A percentile compares a stretch with the other conserved stretches of the same genome.
Evolutionary conservation across 768 basidiomycete species (phyloP).

Genomic region (Lactarius evosmus): DNA sequence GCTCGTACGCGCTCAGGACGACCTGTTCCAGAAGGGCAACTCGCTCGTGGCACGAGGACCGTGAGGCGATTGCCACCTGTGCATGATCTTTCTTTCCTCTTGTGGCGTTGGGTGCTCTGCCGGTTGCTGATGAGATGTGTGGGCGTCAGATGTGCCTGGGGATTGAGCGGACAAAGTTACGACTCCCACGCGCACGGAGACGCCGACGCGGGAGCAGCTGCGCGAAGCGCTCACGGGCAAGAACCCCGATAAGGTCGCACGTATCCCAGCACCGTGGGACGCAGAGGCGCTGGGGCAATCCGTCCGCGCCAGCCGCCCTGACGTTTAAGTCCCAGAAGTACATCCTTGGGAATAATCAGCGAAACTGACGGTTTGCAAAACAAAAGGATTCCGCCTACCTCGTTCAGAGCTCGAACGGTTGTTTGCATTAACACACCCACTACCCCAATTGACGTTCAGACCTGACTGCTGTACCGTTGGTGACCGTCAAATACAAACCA

Average conservation of each 20-base stretch:
- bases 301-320: no score
- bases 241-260: slow-evolving; percentile 70
- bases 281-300: slow-evolving; percentile 25
- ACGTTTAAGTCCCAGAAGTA: no score
- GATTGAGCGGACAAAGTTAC: slow-evolving; percentile 83
- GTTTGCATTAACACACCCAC: no score
- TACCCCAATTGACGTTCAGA: no score
- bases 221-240: slow-evolving; percentile 75
- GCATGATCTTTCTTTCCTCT: slow-evolving; percentile 32
- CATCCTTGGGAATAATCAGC: no score
- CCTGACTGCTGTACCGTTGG: no score
- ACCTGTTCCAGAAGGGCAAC: slow-evolving; percentile 75
- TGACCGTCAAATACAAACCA: no score
- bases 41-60: slow-evolving; percentile 84
- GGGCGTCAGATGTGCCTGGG: no score
- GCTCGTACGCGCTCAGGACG: slow-evolving; percentile 91
- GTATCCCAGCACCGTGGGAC: slow-evolving; percentile 60
- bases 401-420: no score
- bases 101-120: not conserved
- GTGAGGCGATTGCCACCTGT: slow-evolving; percentile 76
- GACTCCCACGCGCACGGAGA: slow-evolving; percentile 69
- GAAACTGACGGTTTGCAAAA: no score
- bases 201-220: slow-evolving; percentile 69
- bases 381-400: no score
- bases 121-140: slow-evolving; percentile 10